Evolutionary conservation across 2,329 filamentous ascomycete genomes (phyloP), one percentile per base, ranked within the genome.

Genomic region (Neonectria punicea): DNA sequence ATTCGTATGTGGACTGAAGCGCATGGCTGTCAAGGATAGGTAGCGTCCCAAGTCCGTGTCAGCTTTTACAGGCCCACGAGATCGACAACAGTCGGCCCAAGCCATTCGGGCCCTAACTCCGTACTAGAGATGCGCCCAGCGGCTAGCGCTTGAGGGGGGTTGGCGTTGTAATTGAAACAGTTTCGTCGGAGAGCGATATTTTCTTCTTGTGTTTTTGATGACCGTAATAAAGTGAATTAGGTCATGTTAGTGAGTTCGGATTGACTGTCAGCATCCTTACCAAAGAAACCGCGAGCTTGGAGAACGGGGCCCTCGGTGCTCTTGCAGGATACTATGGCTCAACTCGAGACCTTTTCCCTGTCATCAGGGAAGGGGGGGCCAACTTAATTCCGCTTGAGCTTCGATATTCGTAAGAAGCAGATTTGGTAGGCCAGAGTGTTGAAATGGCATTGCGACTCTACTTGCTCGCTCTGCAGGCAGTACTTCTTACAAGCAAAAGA

Each of bases 41-140:
- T 36, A 51, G 44, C 32, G 53, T 53, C 41, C 57, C 22, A 30
- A 28, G 47, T 56, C 53, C 58, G 59, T 63, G 55, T 58, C 60
- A 64, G 59, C 63, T 53, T 44, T 58, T 66, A 60, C 25, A 50
- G 50, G 43, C 25, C 58, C 34, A 50, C 63, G 47, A 57, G 65
- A 67, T 67, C 61, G 53, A 46, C 57, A 65, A 36, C 34, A 61
- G 39, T 46, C 61, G 22, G 57, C 28, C 57, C 56, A 56, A 60
- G 49, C 53, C 58, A 46, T 34, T 44, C 22, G n/a, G 51, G 44
- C 53, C 56, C 49, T 60, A 58, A 58, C 57, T 61, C 36, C 44
- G 39, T 46, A 46, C 46, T 54, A 43, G 47, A 34, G 47, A 53
- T 46, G 54, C 32, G 30, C 36, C 18, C 25, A 51, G 41, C 18